Evolutionary conservation across 371 early-diverging fungal species (phyloP), one percentile per base, ranked within the genome.

Genomic region (Mucor sp.): DNA sequence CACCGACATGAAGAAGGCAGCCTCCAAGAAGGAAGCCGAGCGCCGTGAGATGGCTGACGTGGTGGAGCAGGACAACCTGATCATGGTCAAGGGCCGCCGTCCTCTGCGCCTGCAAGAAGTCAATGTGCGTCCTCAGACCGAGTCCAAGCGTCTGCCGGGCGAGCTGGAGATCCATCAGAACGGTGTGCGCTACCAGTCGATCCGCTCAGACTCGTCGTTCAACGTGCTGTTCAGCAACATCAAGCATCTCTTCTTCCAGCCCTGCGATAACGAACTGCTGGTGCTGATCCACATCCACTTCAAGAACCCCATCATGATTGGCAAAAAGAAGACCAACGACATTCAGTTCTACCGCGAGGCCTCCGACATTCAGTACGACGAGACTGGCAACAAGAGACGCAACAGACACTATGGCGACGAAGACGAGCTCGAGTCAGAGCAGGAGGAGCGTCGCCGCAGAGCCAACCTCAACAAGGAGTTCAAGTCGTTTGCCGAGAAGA

Each of bases 281-380:
- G 97, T 99, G 12, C 75, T 99, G 65, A 79, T 99, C 55, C 99
- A 99, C 73, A 86, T 99, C 39, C 98, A 99, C 64, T 89, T 99
- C 63, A 94, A 94, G 74, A 92, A 96, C 78, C 97, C 99, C 2
- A 95, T 99, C 67, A 90, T 99, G 89, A 89, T 99, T 76, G 97
- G 97, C 59, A 97, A 97, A 79, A 97, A 96, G 85, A 99, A 99
- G 83, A 97, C 97, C 2, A 93, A 93, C 83, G 99, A 99, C 77
- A 90, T 99, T 47, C 99, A 99, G 86, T 99, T 99, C 85, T 99
- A 95, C 76, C 93, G 97, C 69, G 99, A 99, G 75, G 98, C 97
- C 3, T 89, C 95, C 2, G 98, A 97, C 67, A 94, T 93, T 1
- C 89, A 90, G 65, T 97, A 93, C 72, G 99, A 99, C 76, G 99